Conservation (phyloP, 352 stramenopile species). For the Aphanomyces euteiches region DNA sequence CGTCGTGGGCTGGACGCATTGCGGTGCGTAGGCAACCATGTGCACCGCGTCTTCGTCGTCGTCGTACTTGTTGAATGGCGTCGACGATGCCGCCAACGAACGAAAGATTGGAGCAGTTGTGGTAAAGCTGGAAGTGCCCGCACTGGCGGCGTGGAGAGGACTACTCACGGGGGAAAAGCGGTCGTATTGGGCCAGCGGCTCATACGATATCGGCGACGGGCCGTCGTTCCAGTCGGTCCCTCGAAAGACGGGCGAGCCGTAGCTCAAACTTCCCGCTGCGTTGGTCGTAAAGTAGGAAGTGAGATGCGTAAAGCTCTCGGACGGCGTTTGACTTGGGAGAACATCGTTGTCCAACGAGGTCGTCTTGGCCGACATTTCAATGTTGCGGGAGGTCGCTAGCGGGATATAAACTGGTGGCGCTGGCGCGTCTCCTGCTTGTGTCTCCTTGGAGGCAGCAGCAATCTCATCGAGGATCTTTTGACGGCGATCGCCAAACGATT, state of each 20-base stretch:
- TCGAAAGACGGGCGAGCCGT: conserved; percentile 1
- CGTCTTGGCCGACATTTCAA: not conserved
- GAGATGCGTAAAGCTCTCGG: not conserved
- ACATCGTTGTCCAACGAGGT: not conserved
- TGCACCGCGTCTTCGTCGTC: conserved; percentile 53
- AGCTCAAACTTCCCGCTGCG: not conserved
- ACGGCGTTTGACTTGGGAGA: not conserved
- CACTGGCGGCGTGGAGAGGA: not conserved
- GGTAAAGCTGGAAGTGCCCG: not conserved
- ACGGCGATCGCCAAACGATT: conserved; percentile 1
- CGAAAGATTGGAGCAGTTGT: not conserved
- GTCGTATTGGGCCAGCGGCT: not conserved
- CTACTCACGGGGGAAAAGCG: not conserved
- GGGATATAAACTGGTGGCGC: not conserved
- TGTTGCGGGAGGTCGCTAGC: not conserved
- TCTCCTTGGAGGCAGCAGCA: not conserved
- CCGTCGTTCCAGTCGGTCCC: not conserved
- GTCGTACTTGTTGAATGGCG: no score
- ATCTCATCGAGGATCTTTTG: conserved; percentile 22
- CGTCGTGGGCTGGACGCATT: conserved; percentile 48
- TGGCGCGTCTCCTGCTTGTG: not conserved
- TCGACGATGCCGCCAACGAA: not conserved
- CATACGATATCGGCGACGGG: not conserved
- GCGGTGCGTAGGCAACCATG: conserved; percentile 71
- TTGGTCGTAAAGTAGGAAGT: not conserved